Percentiles rank a stretch among this genome's conserved stretches.
These are phyloP conservation scores for Candida morakotiae DNA, from an alignment of 805 yeast genomes.

Conservation along the genomic window DNA sequence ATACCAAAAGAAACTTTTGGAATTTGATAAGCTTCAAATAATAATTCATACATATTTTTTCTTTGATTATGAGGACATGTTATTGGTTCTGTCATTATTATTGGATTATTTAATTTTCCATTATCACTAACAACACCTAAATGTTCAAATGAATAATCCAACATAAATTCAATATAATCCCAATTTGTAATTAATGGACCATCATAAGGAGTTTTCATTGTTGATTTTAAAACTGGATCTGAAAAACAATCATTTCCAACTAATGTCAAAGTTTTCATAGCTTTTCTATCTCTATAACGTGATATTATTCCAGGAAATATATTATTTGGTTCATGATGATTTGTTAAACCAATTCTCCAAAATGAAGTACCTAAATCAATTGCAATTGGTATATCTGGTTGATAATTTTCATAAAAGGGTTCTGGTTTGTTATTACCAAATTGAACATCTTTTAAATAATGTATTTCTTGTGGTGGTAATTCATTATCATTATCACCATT, in stretches of 20 bases:
- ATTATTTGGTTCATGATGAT: conserved; percentile 45
- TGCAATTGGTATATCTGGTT: conserved; percentile 68
- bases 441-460: conserved; percentile 38
- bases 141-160: conserved; percentile 82
- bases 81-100: conserved; percentile 74
- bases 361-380: conserved; percentile 76
- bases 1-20: conserved; percentile 78
- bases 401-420: conserved; percentile 47
- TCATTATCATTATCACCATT: no score
- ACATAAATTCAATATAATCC: conserved; percentile 79
- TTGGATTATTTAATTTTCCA: conserved; percentile 67
- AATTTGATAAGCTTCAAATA: conserved; percentile 78
- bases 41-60: conserved; percentile 67
- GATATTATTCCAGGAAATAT: conserved; percentile 68
- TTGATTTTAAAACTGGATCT: conserved; percentile 65
- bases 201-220: conserved; percentile 78
- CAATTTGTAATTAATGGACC: conserved; percentile 86
- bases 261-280: conserved; percentile 57
- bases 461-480: conserved; percentile 39
- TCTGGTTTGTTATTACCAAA: conserved; percentile 35
- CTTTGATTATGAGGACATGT: conserved; percentile 72
- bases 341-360: conserved; percentile 58
- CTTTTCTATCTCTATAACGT: conserved; percentile 72
- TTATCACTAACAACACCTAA: conserved; percentile 52
- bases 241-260: conserved; percentile 79